Percentiles rank a stretch among this genome's conserved stretches.
These are phyloP conservation scores for Hsuehochloa calcarea DNA, from an alignment of 176 grass and related monocot species.

Conservation along the genomic window DNA sequence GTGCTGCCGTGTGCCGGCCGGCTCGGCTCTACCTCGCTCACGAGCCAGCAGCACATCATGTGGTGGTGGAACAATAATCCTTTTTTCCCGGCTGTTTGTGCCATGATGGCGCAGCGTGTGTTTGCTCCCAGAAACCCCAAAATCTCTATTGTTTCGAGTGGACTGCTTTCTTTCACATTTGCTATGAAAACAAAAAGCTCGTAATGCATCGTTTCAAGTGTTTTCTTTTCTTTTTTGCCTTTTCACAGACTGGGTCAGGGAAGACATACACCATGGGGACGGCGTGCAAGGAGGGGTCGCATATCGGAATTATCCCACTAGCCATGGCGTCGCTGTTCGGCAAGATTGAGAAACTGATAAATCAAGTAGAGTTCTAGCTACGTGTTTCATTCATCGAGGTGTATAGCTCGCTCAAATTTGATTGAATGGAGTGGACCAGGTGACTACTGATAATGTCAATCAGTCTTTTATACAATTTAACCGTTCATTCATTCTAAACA, in stretches of 20 bases:
- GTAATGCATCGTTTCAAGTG: slow-evolving; percentile 4
- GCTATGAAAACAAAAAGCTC: neutral
- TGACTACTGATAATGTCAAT: neutral
- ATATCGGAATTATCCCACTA: slow-evolving; percentile 67
- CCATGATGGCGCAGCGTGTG: slow-evolving; percentile 19
- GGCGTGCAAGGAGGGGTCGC: slow-evolving; percentile 63
- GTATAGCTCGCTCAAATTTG: neutral
- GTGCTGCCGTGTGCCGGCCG: no score
- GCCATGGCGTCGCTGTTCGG: slow-evolving; percentile 78
- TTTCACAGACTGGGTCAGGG: slow-evolving; percentile 78
- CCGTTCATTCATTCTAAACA: slow-evolving; percentile 19
- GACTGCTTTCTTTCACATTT: neutral
- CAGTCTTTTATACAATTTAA: neutral
- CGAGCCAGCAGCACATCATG: slow-evolving; percentile 40
- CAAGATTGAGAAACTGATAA: slow-evolving; percentile 73
- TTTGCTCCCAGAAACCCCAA: slow-evolving; percentile 21
- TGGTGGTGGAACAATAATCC: neutral
- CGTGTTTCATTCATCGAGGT: slow-evolving; percentile 98
- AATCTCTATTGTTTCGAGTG: neutral
- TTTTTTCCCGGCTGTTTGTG: slow-evolving; percentile 32
- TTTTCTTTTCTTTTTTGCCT: neutral
- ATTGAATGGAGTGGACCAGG: neutral
- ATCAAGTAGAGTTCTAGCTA: slow-evolving; percentile 87
- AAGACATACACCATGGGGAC: slow-evolving; percentile 99
- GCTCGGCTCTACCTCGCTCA: no score